These are phyloP conservation scores for Proliferodiscus dingleyae DNA, from an alignment of 2,329 filamentous ascomycete species.

Conservation along the genomic window DNA sequence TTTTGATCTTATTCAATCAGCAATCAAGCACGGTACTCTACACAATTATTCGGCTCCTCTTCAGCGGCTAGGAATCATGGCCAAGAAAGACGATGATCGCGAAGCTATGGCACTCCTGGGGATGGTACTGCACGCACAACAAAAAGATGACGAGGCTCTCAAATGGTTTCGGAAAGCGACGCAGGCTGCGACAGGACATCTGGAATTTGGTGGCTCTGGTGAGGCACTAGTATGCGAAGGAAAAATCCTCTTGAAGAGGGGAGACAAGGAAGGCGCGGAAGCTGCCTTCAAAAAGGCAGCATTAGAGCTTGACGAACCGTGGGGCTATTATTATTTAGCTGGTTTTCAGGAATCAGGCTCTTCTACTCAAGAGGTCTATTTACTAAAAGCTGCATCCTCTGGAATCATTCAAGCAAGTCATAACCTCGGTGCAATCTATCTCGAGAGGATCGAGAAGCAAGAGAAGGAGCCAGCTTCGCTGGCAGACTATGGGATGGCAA, in stretches of 20 bases:
- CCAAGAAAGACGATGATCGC: slow-evolving; percentile 24
- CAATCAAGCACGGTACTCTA: slow-evolving; percentile 9
- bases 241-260: slow-evolving; percentile 14
- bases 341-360: slow-evolving; percentile 16
- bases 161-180: slow-evolving; percentile 24
- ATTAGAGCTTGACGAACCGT: slow-evolving; percentile 27
- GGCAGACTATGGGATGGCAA: slow-evolving; percentile 25
- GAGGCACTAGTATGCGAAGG: slow-evolving; percentile 25
- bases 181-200: slow-evolving; percentile 9
- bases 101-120: slow-evolving; percentile 29
- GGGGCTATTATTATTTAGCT: slow-evolving; percentile 29
- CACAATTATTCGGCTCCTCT: slow-evolving; percentile 13
- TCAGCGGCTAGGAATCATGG: slow-evolving; percentile 19
- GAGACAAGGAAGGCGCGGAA: slow-evolving; percentile 18
- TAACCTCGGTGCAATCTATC: slow-evolving; percentile 26
- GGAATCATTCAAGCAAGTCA: slow-evolving; percentile 29
- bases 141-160: slow-evolving; percentile 20
- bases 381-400: slow-evolving; percentile 28
- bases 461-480: slow-evolving; percentile 7
- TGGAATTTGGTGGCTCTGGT: slow-evolving; percentile 24
- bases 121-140: slow-evolving; percentile 19
- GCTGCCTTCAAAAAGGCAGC: slow-evolving; percentile 28
- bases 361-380: slow-evolving; percentile 19
- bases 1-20: slow-evolving; percentile 19
- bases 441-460: slow-evolving; percentile 13